Evolutionary conservation across 1,284 basidiomycete species (phyloP).

Genomic region (Ceratobasidium sp.): DNA sequence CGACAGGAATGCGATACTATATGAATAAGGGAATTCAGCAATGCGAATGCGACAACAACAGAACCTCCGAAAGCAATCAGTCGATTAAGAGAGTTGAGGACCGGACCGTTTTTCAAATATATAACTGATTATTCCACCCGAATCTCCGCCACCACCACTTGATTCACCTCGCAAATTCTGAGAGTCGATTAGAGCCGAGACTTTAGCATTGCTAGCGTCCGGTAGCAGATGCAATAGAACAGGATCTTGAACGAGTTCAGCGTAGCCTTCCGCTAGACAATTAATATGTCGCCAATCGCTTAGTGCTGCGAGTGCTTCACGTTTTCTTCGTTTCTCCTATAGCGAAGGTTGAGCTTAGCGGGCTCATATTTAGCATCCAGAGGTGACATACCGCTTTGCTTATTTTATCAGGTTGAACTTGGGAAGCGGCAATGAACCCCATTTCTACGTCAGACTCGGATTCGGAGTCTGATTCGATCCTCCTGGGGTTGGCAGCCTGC

Average conservation of each 20-base stretch:
- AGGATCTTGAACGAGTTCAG: conserved; percentile 71
- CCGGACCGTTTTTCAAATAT: conserved; percentile 67
- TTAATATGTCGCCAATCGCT: conserved; percentile 92
- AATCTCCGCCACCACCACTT: conserved; percentile 23
- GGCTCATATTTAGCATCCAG: conserved; percentile 51
- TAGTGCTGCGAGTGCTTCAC: conserved; percentile 74
- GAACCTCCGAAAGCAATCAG: no score
- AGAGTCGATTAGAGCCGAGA: neutral
- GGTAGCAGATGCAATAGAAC: conserved; percentile 71
- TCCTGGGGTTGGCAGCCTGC: conserved; percentile 55
- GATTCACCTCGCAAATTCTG: neutral
- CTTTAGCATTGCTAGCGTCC: conserved; percentile 55
- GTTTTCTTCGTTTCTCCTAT: conserved; percentile 36
- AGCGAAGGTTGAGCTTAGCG: conserved; percentile 49
- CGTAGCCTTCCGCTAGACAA: conserved; percentile 67
- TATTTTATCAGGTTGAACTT: conserved; percentile 65
- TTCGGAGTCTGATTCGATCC: conserved; percentile 54
- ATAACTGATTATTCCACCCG: conserved; percentile 76
- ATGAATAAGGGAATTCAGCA: neutral
- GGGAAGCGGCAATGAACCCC: conserved; percentile 81
- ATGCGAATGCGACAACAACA: neutral
- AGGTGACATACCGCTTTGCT: conserved; percentile 30
- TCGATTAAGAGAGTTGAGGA: conserved; percentile 27
- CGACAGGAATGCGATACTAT: neutral
- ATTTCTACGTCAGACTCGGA: conserved; percentile 56